A percentile compares a stretch with the other conserved stretches of the same genome.
phyloP scores from a whole-genome alignment of 352 stramenopile genomes.

The Pythium apleroticum region DNA sequence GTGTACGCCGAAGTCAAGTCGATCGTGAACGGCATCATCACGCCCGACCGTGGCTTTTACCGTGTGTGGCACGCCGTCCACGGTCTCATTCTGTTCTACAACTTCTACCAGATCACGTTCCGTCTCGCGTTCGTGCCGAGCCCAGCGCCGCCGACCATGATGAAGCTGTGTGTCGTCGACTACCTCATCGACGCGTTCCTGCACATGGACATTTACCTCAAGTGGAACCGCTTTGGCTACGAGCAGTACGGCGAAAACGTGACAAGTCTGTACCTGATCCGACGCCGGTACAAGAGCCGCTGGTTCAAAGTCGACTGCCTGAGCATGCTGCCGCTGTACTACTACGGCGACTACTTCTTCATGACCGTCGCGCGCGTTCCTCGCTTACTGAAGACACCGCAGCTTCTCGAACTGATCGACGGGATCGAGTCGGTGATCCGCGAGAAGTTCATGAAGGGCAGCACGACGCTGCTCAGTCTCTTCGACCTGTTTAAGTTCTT shows the following conservation, averaged over 20 bases:
- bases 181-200: conserved; percentile 27
- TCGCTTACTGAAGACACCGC: conserved; percentile 22
- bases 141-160: not conserved
- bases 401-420: conserved; percentile 22
- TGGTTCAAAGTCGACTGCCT: conserved; percentile 27
- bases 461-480: conserved; percentile 26
- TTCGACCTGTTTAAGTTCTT: conserved; percentile 36
- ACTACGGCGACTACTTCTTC: conserved; percentile 17
- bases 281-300: conserved; percentile 22
- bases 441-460: conserved; percentile 26
- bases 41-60: not conserved
- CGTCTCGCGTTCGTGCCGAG: conserved; percentile 27
- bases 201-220: conserved; percentile 27
- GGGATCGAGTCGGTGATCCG: conserved; percentile 25
- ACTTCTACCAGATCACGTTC: conserved; percentile 39
- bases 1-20: conserved; percentile 19
- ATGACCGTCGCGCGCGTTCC: conserved; percentile 24
- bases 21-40: conserved; percentile 18
- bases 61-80: conserved; percentile 42
- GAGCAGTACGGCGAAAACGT: conserved; percentile 25
- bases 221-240: conserved; percentile 26
- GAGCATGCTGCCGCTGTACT: conserved; percentile 30
- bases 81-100: conserved; percentile 39
- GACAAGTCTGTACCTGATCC: conserved; percentile 14
- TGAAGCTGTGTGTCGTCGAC: conserved; percentile 17